Conservation (phyloP, 345 rosid genomes). For the Acer saccharum region DNA sequence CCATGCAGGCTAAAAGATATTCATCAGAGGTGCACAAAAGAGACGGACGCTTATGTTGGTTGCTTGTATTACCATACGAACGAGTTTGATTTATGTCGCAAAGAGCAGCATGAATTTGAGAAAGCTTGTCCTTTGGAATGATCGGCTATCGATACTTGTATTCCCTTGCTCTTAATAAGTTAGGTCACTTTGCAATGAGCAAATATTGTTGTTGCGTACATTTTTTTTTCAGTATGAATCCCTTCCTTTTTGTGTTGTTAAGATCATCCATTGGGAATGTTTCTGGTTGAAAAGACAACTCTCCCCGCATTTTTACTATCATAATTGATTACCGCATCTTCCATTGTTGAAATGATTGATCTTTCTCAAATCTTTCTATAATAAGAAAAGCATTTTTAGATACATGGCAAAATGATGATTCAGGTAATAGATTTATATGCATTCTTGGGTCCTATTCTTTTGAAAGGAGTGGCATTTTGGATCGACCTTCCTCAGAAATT, state of each 20-base stretch:
- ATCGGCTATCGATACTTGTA: conserved; percentile 17
- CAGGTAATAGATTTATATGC: background rate
- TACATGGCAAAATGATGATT: background rate
- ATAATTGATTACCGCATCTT: background rate
- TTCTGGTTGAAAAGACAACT: background rate
- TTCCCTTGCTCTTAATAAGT: conserved; percentile 43
- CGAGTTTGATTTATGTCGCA: conserved; percentile 95
- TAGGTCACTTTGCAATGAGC: conserved; percentile 34
- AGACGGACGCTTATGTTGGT: conserved; percentile 90
- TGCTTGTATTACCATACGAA: conserved; percentile 97
- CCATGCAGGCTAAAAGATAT: conserved; percentile 84
- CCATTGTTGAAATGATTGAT: background rate
- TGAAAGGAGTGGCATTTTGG: too few relatives aligned
- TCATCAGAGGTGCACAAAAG: conserved; percentile 83
- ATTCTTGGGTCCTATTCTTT: background rate
- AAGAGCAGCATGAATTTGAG: conserved; percentile 96
- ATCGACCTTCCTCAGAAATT: background rate
- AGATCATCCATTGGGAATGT: conserved; percentile 10
- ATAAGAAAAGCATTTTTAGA: background rate
- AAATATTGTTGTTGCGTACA: conserved; percentile 30
- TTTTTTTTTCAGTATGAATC: conserved; percentile 5
- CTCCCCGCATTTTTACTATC: background rate
- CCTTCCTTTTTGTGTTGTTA: conserved; percentile 7
- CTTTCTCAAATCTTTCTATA: background rate
- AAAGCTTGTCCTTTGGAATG: conserved; percentile 87